Conservation (phyloP, 2,329 filamentous ascomycete species). For the Neopestalotiopsis clavispora region DNA sequence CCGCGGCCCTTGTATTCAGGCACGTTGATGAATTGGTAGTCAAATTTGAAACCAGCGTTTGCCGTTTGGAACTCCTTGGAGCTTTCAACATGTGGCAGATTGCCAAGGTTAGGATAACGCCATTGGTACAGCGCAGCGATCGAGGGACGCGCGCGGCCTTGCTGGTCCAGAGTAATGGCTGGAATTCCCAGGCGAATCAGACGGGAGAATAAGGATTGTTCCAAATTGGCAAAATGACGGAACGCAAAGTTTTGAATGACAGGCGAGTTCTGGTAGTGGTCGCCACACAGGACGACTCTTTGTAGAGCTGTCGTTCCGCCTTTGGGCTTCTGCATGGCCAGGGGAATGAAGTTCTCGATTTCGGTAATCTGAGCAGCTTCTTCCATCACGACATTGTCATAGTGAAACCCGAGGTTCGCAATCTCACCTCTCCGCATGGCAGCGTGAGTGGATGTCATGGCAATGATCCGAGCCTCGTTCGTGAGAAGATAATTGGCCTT, state of each 20-base stretch:
- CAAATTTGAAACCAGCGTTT: conserved; percentile 90
- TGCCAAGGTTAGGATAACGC: conserved; percentile 83
- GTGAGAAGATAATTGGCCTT: conserved; percentile 95
- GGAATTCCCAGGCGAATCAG: conserved; percentile 93
- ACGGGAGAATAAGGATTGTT: conserved; percentile 92
- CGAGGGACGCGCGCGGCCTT: conserved; percentile 86
- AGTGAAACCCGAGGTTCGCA: conserved; percentile 88
- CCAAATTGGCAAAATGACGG: conserved; percentile 91
- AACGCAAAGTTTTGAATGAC: conserved; percentile 95
- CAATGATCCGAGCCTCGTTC: conserved; percentile 95
- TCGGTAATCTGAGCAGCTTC: conserved; percentile 98
- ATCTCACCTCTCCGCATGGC: conserved; percentile 94
- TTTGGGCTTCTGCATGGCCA: conserved; percentile 85
- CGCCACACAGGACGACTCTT: conserved; percentile 88
- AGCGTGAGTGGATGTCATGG: conserved; percentile 98
- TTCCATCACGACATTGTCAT: conserved; percentile 98
- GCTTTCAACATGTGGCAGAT: conserved; percentile 75
- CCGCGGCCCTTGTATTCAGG: conserved; percentile 89
- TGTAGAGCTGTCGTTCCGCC: conserved; percentile 78
- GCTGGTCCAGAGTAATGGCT: conserved; percentile 85
- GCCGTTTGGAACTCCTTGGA: conserved; percentile 75
- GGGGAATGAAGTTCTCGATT: conserved; percentile 93
- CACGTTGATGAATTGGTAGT: conserved; percentile 97
- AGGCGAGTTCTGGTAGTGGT: conserved; percentile 96
- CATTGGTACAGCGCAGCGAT: conserved; percentile 92